Percentiles rank a stretch among this genome's conserved stretches.
Conservation (phyloP, 2,329 filamentous ascomycete genomes). For the Dryadomyces quercivorus region DNA sequence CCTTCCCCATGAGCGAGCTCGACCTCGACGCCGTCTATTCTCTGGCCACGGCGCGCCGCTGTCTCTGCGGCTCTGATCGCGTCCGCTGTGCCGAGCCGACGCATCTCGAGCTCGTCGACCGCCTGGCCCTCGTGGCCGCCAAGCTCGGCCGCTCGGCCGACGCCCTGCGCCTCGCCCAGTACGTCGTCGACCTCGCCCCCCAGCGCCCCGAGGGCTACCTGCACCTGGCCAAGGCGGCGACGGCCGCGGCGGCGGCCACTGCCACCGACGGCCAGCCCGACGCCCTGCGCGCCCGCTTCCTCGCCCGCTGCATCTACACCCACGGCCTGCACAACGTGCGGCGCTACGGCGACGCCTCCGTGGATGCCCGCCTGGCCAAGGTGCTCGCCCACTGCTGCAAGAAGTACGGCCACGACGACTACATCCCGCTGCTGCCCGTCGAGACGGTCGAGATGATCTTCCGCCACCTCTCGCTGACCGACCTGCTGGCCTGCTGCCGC, state of each 20-base stretch:
- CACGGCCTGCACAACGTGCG: slow-evolving; percentile 11
- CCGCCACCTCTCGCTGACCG: slow-evolving; percentile 2
- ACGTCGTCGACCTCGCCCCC: slow-evolving; percentile 8
- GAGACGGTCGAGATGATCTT: slow-evolving; percentile 9
- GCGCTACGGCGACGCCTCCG: background rate
- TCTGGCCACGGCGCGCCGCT: slow-evolving; percentile 2
- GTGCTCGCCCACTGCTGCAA: slow-evolving; percentile 4
- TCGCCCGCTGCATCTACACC: slow-evolving; percentile 9
- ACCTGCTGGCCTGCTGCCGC: slow-evolving; percentile 3
- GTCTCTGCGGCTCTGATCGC: slow-evolving; percentile 10
- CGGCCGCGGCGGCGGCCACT: no score
- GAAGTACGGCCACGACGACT: slow-evolving; percentile 7
- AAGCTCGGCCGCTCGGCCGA: background rate
- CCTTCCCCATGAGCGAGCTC: slow-evolving; percentile 6
- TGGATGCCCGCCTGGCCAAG: background rate
- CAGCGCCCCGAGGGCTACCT: slow-evolving; percentile 9
- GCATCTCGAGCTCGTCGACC: slow-evolving; percentile 7
- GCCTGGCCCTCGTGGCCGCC: background rate
- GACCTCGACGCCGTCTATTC: slow-evolving; percentile 7
- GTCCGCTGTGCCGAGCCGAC: slow-evolving; percentile 2
- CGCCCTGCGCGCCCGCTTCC: slow-evolving; percentile 1
- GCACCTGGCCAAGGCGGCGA: slow-evolving; percentile 8
- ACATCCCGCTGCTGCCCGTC: slow-evolving; percentile 6
- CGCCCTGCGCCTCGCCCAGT: slow-evolving; percentile 3
- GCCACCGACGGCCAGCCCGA: background rate